These are phyloP conservation scores for Pseudocercospora pini-densiflorae DNA, from an alignment of 2,329 filamentous ascomycete genomes.

Conservation along the genomic window DNA sequence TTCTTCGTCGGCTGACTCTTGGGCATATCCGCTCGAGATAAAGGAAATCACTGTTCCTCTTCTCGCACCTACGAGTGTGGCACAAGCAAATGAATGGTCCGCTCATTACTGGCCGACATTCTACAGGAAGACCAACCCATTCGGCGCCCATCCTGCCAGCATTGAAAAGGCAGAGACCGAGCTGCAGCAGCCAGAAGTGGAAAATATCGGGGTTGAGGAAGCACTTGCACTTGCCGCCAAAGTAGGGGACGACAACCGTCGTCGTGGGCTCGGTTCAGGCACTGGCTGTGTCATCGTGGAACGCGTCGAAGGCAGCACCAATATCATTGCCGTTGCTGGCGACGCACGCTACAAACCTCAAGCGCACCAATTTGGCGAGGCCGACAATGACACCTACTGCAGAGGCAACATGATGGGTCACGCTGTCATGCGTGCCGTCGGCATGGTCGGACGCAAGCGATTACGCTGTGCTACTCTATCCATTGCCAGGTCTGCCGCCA, in stretches of 20 bases:
- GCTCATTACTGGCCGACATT: conserved; percentile 81
- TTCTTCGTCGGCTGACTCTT: conserved; percentile 41
- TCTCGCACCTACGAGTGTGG: conserved; percentile 73
- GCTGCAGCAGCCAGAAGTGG: conserved; percentile 52
- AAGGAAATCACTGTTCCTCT: conserved; percentile 71
- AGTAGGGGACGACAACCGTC: conserved; percentile 64
- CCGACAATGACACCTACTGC: conserved; percentile 29
- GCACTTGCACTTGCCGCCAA: conserved; percentile 68
- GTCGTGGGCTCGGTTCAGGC: conserved; percentile 65
- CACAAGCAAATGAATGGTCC: conserved; percentile 76
- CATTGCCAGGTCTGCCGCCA: conserved; percentile 37
- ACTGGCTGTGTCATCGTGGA: conserved; percentile 79
- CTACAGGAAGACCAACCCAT: conserved; percentile 85
- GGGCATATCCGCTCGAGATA: conserved; percentile 57
- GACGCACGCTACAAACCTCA: conserved; percentile 71
- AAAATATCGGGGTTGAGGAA: conserved; percentile 58
- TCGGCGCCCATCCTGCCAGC: conserved; percentile 79
- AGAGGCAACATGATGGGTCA: conserved; percentile 78
- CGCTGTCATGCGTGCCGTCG: conserved; percentile 76
- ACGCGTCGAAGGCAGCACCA: conserved; percentile 51
- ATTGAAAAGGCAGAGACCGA: conserved; percentile 72
- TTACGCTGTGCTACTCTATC: conserved; percentile 40
- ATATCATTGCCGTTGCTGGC: conserved; percentile 73
- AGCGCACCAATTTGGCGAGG: conserved; percentile 27
- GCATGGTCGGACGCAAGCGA: conserved; percentile 72